Evolutionary conservation across 192 early-diverging fungal species (phyloP).

Genomic region (Entomortierella parvispora): DNA sequence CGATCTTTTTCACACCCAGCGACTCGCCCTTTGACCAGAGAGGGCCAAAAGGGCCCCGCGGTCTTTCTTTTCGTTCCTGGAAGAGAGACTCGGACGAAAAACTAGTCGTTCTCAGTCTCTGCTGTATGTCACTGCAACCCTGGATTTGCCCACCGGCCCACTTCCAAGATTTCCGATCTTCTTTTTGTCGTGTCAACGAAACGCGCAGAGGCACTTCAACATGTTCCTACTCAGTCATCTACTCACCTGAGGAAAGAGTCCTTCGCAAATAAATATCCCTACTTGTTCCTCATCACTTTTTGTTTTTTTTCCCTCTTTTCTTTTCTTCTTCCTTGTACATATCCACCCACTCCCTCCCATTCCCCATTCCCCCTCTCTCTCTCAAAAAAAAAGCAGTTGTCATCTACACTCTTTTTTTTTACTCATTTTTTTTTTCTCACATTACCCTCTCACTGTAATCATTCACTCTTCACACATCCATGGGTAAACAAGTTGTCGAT

Average conservation of each 20-base stretch:
- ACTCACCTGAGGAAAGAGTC: no score
- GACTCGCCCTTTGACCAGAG: neutral
- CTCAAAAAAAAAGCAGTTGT: neutral
- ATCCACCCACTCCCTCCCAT: neutral
- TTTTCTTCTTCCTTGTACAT: neutral
- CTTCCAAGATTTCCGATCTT: no score
- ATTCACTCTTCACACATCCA: neutral
- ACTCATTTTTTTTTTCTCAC: neutral
- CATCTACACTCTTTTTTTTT: neutral
- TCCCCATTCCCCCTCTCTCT: neutral
- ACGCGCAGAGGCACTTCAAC: no score
- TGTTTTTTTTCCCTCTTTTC: neutral
- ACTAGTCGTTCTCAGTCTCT: neutral
- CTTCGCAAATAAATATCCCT: neutral
- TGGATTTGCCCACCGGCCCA: no score
- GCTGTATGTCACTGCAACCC: neutral
- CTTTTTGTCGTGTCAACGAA: no score
- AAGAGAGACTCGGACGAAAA: neutral
- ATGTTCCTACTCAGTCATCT: no score
- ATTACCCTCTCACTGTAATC: slow-evolving; percentile 4
- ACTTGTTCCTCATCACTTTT: neutral
- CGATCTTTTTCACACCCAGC: neutral
- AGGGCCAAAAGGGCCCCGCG: no score
- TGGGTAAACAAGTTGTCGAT: slow-evolving; percentile 9
- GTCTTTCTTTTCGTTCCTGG: neutral